These are phyloP conservation scores for Dichomitus squalens DNA, from an alignment of 1,284 basidiomycete genomes.

Conservation along the genomic window DNA sequence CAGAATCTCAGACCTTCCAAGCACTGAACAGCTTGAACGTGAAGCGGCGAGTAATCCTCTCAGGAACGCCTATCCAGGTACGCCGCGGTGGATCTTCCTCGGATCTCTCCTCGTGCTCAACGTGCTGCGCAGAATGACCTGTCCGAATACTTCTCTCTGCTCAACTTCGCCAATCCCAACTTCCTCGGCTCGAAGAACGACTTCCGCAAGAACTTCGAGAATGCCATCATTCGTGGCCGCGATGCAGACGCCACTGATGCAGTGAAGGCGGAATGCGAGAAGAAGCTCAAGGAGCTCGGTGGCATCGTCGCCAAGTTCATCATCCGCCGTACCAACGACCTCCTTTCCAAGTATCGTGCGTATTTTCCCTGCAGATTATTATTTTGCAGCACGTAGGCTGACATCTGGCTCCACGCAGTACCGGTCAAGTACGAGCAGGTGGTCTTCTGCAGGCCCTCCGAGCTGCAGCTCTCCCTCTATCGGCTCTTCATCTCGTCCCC, in stretches of 20 bases:
- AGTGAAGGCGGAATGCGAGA: conserved; percentile 83
- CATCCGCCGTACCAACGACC: conserved; percentile 95
- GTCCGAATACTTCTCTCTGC: conserved; percentile 94
- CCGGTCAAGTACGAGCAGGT: conserved; percentile 99
- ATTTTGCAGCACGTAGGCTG: conserved; percentile 1
- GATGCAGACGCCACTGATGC: conserved; percentile 89
- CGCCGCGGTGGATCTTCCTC: background rate
- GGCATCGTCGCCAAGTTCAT: conserved; percentile 94
- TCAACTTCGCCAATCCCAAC: conserved; percentile 97
- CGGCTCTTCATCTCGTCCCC: conserved; percentile 93
- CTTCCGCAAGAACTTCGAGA: conserved; percentile 97
- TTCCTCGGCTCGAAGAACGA: conserved; percentile 91
- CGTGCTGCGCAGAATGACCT: conserved; percentile 77
- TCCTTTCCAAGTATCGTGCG: conserved; percentile 95
- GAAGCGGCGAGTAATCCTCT: conserved; percentile 93
- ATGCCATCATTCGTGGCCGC: conserved; percentile 90
- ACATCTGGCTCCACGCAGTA: conserved; percentile 53
- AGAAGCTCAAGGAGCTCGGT: conserved; percentile 94
- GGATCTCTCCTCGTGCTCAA: background rate
- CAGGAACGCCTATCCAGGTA: conserved; percentile 95
- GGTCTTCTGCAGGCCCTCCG: conserved; percentile 92
- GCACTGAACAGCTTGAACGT: conserved; percentile 87
- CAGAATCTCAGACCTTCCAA: conserved; percentile 89
- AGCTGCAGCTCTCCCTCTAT: conserved; percentile 90
- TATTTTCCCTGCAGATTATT: conserved; percentile 24